phyloP scores from a whole-genome alignment of 352 stramenopile species.

The Phytophthora constricta region DNA sequence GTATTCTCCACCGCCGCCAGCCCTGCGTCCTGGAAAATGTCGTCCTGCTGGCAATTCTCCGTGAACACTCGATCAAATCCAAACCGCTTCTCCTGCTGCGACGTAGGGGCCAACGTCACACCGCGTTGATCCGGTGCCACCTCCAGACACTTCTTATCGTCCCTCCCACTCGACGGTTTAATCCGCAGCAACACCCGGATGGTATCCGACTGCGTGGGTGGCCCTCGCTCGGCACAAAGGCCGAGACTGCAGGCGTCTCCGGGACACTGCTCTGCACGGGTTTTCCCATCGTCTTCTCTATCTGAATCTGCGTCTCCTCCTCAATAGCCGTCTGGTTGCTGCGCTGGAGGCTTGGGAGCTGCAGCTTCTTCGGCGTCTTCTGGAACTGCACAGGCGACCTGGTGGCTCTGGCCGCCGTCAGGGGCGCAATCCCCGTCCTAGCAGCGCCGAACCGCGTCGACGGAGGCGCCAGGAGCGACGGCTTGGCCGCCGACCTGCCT shows the following conservation, averaged over 20 bases:
- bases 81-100: slow-evolving; percentile 82
- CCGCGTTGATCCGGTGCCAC: slow-evolving; percentile 63
- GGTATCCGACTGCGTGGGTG: slow-evolving; percentile 48
- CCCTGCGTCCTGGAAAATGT: slow-evolving; percentile 83
- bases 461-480: slow-evolving; percentile 31
- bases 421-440: slow-evolving; percentile 3
- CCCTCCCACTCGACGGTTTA: slow-evolving; percentile 26
- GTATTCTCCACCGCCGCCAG: slow-evolving; percentile 82
- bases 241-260: slow-evolving; percentile 3
- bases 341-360: slow-evolving; percentile 18
- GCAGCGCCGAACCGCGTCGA: slow-evolving; percentile 15
- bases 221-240: slow-evolving; percentile 11
- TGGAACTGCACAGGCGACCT: slow-evolving; percentile 24
- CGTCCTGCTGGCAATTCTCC: slow-evolving; percentile 71
- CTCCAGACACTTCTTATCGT: slow-evolving; percentile 58
- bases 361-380: slow-evolving; percentile 26
- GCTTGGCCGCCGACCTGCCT: slow-evolving; percentile 21
- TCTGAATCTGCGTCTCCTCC: slow-evolving; percentile 7
- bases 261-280: not conserved
- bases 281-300: too few species aligned
- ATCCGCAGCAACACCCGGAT: slow-evolving; percentile 83
- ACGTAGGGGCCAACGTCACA: slow-evolving; percentile 61
- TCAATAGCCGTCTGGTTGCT: slow-evolving; percentile 21
- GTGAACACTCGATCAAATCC: slow-evolving; percentile 87
- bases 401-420: not conserved